phyloP scores from a whole-genome alignment of 2,329 filamentous ascomycete species.

The Pezicula radicicola region DNA sequence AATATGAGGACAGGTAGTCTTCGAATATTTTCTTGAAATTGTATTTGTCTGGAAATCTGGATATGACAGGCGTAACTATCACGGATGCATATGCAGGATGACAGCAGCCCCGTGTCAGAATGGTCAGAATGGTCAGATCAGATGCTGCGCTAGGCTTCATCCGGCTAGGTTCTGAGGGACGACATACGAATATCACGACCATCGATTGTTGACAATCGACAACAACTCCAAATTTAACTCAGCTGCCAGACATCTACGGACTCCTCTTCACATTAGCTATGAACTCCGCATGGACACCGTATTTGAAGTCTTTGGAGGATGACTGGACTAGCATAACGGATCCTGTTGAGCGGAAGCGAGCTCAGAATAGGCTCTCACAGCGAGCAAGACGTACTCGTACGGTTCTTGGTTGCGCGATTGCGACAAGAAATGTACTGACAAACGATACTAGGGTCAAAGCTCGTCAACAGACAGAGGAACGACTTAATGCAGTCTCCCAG shows the following conservation, averaged over 20 bases:
- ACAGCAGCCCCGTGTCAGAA: background rate
- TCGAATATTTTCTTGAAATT: no score
- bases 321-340: constrained; percentile 32
- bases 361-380: constrained; percentile 25
- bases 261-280: constrained; percentile 3
- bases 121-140: background rate
- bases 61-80: no score
- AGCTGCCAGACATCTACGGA: background rate
- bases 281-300: constrained; percentile 14
- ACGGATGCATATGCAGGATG: background rate
- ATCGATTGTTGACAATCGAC: background rate
- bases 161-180: background rate
- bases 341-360: constrained; percentile 21
- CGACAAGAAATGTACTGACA: constrained; percentile 2
- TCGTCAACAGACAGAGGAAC: constrained; percentile 5
- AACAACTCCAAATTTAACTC: background rate
- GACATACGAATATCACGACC: background rate
- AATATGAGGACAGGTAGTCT: no score
- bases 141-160: background rate
- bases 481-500: background rate
- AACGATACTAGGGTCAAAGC: constrained; percentile 8
- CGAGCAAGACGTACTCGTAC: constrained; percentile 16
- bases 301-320: constrained; percentile 19
- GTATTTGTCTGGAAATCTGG: no score
- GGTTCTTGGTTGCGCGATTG: background rate